Percentiles rank a stretch among this genome's conserved stretches.
Evolutionary conservation across 805 yeast genomes (phyloP).

Genomic region (Ogataea siamensis): DNA sequence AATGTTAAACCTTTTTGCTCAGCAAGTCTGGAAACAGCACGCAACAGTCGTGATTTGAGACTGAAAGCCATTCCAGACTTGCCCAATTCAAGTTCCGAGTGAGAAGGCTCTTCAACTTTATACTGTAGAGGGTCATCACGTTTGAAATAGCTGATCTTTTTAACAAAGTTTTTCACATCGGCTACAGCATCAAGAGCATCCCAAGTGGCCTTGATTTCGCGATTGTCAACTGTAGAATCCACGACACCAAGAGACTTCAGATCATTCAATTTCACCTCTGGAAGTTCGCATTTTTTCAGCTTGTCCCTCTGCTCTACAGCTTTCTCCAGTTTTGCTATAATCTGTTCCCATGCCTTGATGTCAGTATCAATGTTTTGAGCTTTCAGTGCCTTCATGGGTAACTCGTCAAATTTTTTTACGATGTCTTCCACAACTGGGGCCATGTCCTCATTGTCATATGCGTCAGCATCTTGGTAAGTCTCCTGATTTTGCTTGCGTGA

Average conservation of each 20-base stretch:
- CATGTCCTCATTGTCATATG: not conserved
- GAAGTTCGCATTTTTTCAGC: slow-evolving; percentile 2
- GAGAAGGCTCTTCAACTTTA: slow-evolving; percentile 7
- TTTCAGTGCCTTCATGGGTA: not conserved
- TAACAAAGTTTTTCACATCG: slow-evolving; percentile 3
- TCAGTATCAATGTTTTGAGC: not conserved
- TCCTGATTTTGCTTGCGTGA: not conserved
- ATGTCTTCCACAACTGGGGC: not conserved
- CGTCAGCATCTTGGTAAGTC: not conserved
- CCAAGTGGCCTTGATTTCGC: slow-evolving; percentile 4
- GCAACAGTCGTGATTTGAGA: slow-evolving; percentile 28
- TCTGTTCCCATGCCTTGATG: not conserved
- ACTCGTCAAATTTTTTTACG: not conserved
- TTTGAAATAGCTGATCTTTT: slow-evolving; percentile 3
- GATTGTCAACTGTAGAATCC: slow-evolving; percentile 4
- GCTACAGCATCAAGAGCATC: slow-evolving; percentile 4
- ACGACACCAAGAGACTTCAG: not conserved
- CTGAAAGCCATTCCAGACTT: slow-evolving; percentile 30
- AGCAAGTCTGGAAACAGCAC: slow-evolving; percentile 29
- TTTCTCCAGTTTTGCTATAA: slow-evolving; percentile 2
- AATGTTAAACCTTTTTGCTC: slow-evolving; percentile 25
- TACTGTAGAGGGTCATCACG: slow-evolving; percentile 8
- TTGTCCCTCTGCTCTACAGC: slow-evolving; percentile 6
- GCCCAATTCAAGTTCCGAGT: slow-evolving; percentile 24
- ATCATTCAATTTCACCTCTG: not conserved